Conservation (phyloP, 768 basidiomycete species). For the Royoungia palumana region DNA sequence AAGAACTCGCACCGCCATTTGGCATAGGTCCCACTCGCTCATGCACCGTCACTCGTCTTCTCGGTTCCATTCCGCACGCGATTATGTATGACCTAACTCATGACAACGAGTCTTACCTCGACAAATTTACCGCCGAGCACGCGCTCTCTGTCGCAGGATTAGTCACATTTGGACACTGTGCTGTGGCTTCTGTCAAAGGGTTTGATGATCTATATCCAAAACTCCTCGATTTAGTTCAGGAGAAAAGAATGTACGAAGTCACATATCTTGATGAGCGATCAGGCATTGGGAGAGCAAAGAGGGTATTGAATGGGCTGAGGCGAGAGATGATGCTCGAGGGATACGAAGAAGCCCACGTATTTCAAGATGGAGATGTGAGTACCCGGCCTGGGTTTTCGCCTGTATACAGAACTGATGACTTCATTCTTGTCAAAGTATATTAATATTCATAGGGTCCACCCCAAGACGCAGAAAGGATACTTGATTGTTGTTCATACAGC, state of each 20-base stretch:
- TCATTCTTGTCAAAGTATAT: slow-evolving; percentile 67
- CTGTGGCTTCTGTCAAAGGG: slow-evolving; percentile 91
- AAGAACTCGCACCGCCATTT: slow-evolving; percentile 77
- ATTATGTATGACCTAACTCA: slow-evolving; percentile 95
- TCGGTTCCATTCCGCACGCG: slow-evolving; percentile 88
- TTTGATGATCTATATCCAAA: slow-evolving; percentile 98
- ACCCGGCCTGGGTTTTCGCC: background rate
- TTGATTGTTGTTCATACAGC: slow-evolving; percentile 90
- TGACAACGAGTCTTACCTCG: slow-evolving; percentile 89
- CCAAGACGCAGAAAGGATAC: slow-evolving; percentile 86
- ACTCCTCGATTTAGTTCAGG: slow-evolving; percentile 83
- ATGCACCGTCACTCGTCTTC: slow-evolving; percentile 73
- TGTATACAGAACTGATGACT: slow-evolving; percentile 1
- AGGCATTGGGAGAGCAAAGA: slow-evolving; percentile 56
- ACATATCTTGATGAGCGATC: slow-evolving; percentile 54
- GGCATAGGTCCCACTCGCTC: slow-evolving; percentile 75
- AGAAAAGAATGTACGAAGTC: slow-evolving; percentile 76
- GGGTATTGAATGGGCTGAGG: slow-evolving; percentile 83
- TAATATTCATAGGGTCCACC: slow-evolving; percentile 87
- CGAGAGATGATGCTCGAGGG: slow-evolving; percentile 88
- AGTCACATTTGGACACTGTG: slow-evolving; percentile 86
- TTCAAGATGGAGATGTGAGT: slow-evolving; percentile 92
- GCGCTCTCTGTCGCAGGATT: slow-evolving; percentile 91
- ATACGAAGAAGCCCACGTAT: slow-evolving; percentile 91
- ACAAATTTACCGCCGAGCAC: slow-evolving; percentile 93